These are phyloP conservation scores for Alternaria angustiovoidea DNA, from an alignment of 2,329 filamentous ascomycete species.

Conservation along the genomic window DNA sequence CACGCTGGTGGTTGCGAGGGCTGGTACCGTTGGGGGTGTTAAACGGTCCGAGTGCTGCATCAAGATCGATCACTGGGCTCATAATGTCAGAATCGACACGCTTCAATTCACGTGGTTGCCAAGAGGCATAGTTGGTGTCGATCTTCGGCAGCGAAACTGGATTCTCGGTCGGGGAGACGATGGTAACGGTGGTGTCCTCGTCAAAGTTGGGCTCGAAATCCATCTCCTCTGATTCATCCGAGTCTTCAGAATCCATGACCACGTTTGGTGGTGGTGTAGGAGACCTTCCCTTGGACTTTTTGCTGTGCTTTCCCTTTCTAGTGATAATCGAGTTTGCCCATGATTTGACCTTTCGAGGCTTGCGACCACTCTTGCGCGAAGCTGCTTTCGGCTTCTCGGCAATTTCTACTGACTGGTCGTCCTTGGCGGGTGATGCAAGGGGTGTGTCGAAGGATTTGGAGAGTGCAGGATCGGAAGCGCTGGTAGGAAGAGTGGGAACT, in stretches of 20 bases:
- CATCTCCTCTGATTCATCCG: slow-evolving; percentile 45
- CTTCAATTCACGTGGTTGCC: slow-evolving; percentile 48
- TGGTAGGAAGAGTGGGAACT: slow-evolving; percentile 38
- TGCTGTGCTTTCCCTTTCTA: slow-evolving; percentile 64
- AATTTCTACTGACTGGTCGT: slow-evolving; percentile 45
- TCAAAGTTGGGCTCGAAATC: slow-evolving; percentile 54
- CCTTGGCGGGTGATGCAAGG: slow-evolving; percentile 37
- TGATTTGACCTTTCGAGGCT: slow-evolving; percentile 75
- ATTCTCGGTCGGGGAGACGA: slow-evolving; percentile 47
- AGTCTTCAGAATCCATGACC: slow-evolving; percentile 40
- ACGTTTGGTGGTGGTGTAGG: slow-evolving; percentile 41
- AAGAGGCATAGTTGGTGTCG: slow-evolving; percentile 48
- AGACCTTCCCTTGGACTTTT: slow-evolving; percentile 54
- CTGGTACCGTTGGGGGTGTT: slow-evolving; percentile 80
- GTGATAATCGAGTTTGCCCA: slow-evolving; percentile 75
- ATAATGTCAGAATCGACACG: slow-evolving; percentile 65
- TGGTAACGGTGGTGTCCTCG: slow-evolving; percentile 53
- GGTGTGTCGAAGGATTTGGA: slow-evolving; percentile 38
- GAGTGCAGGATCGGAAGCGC: slow-evolving; percentile 47
- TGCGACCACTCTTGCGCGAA: slow-evolving; percentile 63
- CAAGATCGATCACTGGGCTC: slow-evolving; percentile 88
- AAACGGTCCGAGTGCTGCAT: slow-evolving; percentile 91
- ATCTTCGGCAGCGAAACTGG: slow-evolving; percentile 33
- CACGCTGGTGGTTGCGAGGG: slow-evolving; percentile 59
- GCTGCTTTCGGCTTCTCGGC: slow-evolving; percentile 53